Evolutionary conservation across 1,284 basidiomycete genomes (phyloP).

Genomic region (Puccinia hordei): DNA sequence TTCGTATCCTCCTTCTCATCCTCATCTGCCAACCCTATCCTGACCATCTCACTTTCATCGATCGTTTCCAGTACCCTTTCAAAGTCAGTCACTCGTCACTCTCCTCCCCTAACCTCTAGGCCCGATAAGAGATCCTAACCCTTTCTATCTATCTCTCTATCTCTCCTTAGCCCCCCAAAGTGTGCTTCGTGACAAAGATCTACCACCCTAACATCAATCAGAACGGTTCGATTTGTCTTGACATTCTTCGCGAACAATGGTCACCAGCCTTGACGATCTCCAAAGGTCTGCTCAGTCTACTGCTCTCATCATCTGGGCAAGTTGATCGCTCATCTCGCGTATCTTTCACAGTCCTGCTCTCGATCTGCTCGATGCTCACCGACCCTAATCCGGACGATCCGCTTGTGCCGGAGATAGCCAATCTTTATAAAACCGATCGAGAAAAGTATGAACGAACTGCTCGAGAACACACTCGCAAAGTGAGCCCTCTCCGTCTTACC

Average conservation of each 20-base stretch:
- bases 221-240: slow-evolving; percentile 96
- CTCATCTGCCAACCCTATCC: neutral
- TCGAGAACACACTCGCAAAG: slow-evolving; percentile 65
- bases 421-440: slow-evolving; percentile 93
- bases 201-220: slow-evolving; percentile 94
- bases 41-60: neutral
- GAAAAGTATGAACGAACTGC: slow-evolving; percentile 90
- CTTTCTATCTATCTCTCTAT: slow-evolving; percentile 52
- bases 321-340: no score
- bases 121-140: neutral
- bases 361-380: slow-evolving; percentile 94
- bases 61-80: slow-evolving; percentile 74
- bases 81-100: slow-evolving; percentile 61
- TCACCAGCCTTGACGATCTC: slow-evolving; percentile 97
- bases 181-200: slow-evolving; percentile 92
- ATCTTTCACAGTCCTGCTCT: slow-evolving; percentile 71
- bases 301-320: neutral
- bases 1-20: neutral
- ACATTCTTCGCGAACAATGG: slow-evolving; percentile 86
- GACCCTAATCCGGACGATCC: slow-evolving; percentile 96
- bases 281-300: slow-evolving; percentile 70
- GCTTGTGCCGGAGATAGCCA: slow-evolving; percentile 68
- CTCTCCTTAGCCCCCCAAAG: slow-evolving; percentile 78
- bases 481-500: neutral
- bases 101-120: neutral